Conservation (phyloP, 177 flowering plant genomes). For the Vitis hybrid region DNA sequence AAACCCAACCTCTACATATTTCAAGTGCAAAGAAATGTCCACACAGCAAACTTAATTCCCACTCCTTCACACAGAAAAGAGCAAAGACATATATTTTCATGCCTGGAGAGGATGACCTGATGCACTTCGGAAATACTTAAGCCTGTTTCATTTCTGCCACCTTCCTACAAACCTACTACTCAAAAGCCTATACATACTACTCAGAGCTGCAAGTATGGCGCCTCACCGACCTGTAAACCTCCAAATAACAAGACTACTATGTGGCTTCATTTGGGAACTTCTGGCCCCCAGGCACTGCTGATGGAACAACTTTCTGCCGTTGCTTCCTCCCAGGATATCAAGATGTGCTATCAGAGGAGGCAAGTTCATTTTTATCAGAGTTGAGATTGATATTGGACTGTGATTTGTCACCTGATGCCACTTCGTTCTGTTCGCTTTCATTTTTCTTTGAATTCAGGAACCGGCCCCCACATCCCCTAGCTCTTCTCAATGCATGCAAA, state of each 20-base stretch:
- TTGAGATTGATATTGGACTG: conserved; percentile 42
- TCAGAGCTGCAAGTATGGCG: background rate
- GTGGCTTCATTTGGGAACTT: background rate
- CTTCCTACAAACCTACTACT: conserved; percentile 18
- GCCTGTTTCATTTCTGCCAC: conserved; percentile 10
- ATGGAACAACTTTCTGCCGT: background rate
- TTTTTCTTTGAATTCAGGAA: conserved; percentile 57
- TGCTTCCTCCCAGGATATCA: conserved; percentile 9
- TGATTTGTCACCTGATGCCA: conserved; percentile 34
- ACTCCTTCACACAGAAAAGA: background rate
- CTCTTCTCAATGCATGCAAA: conserved; percentile 64
- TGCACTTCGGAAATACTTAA: background rate
- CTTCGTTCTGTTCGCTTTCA: conserved; percentile 40
- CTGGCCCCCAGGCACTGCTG: background rate
- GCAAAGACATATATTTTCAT: background rate
- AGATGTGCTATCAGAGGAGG: conserved; percentile 36
- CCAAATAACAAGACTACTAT: background rate
- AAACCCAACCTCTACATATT: background rate
- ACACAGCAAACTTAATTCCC: conserved; percentile 8
- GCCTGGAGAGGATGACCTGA: conserved; percentile 1
- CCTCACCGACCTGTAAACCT: background rate
- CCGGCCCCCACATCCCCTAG: conserved; percentile 69
- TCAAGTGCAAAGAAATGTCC: conserved; percentile 3
- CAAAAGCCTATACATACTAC: conserved; percentile 21
- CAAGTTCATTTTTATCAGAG: conserved; percentile 29